Evolutionary conservation across 1,284 basidiomycete species (phyloP), one percentile per base, ranked within the genome.

Genomic region (Trichosporon coremiiforme): DNA sequence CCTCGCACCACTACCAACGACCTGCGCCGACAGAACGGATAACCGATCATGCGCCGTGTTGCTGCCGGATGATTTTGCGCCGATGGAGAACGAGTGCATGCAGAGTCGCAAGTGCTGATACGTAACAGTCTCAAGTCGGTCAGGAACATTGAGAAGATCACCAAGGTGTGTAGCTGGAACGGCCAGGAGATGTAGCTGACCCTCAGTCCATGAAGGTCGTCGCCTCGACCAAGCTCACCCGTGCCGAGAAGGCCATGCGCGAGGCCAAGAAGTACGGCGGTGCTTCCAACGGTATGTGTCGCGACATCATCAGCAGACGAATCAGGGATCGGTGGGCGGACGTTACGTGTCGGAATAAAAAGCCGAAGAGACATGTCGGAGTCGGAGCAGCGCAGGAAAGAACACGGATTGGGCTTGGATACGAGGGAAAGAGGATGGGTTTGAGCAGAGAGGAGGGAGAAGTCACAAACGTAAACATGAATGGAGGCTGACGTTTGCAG

Each of bases 121-220:
- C 62, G 33, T 25, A 53, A 20, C 73, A 84, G 83, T 70, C 77
- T 85, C 74, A 98, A 98, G 90, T 97, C 94, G 70, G 96, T 98
- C 82, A 89, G 89, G 84, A 98, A 97, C 87, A 97, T 97, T 82
- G 93, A 96, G 88, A 97, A 98, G 92, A 98, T 97, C 87, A 98
- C 95, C 75, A 95, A 96, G 88, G 93, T 95, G 79, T 72, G 89
- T 85, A 64, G 57, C n/a, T 38, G 33, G 38, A 65, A n/a, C n/a
- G n/a, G n/a, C n/a, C n/a, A n/a, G 53, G 2, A 22, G 41, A 4
- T 17, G 38, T 15, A 33, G 69, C 64, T 70, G n/a, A 69, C 57
- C 38, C 55, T 17, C 79, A 97, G 94, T 98, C 95, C 70, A 99
- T 98, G 96, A 98, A 98, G 88, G 94, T 95, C 89, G 97, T 98